Evolutionary conservation across 345 rosid species (phyloP), one percentile per base, ranked within the genome.

Genomic region (Populus deltoides): DNA sequence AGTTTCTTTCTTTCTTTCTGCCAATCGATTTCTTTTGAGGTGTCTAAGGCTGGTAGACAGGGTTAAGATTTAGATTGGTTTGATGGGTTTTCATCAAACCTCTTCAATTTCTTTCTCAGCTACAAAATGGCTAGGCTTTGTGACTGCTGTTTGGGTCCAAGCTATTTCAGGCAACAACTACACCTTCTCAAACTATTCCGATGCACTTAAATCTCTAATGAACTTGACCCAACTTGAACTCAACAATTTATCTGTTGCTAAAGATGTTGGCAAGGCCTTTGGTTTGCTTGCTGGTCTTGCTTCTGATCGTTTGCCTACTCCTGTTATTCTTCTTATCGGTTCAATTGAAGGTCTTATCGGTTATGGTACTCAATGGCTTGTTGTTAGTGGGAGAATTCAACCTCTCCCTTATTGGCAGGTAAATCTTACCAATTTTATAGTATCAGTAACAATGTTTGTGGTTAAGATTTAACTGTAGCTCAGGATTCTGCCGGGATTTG

Each of bases 341-440:
- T 86, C 92, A 2, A 25, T 90, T n/a, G 97, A 95, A 85, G 99
- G 99, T 1, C 74, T 95, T n/a, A 68, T 93, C 3, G 99, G 98
- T 18, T 95, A 95, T 49, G 99, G 99, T 0, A 90, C 84, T n/a
- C 99, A 95, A 73, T 95, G 97, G 96, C 94, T 93, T 0, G 97
- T 95, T 33, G 97, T 95, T 55, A 92, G 98, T 76, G 77, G 75
- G 27, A 82, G 87, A 62, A 89, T 92, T 57, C 81, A 80, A 25
- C 96, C 97, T 0, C 87, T 95, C 9, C 45, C 98, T 36, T 93
- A 95, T 53, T 95, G 99, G 99, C 97, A 91, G 98, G 98, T 91
- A 80, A 29, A 9, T 12, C 67, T 65, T 12, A 22, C 35, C 22
- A 43, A 43, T 11, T 43, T 43, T 43, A 11, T 43, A 43, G 47